These are phyloP conservation scores for Fusarium nanum DNA, from an alignment of 2,329 filamentous ascomycete genomes.

Conservation along the genomic window DNA sequence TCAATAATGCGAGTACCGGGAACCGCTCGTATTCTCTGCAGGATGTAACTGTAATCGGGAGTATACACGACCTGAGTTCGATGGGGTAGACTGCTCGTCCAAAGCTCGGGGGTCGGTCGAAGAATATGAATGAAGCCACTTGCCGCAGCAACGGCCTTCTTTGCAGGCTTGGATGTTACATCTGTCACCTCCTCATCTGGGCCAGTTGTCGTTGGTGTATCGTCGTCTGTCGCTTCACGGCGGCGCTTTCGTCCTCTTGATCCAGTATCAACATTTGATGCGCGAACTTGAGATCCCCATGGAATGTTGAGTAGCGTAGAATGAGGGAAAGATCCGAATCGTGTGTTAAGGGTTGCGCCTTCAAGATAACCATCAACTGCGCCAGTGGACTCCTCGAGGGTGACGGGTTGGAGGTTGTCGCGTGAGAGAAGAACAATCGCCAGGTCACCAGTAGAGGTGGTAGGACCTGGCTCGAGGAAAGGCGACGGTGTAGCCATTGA, in stretches of 20 bases:
- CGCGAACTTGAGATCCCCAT: slow-evolving; percentile 93
- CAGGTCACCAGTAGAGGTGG: slow-evolving; percentile 73
- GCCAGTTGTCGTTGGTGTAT: slow-evolving; percentile 51
- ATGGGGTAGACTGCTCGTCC: slow-evolving; percentile 83
- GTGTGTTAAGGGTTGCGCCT: slow-evolving; percentile 86
- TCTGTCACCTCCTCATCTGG: slow-evolving; percentile 51
- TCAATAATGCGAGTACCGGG: slow-evolving; percentile 82
- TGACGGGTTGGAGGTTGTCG: slow-evolving; percentile 83
- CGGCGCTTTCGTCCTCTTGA: slow-evolving; percentile 82
- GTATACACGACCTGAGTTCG: slow-evolving; percentile 89
- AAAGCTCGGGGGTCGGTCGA: slow-evolving; percentile 82
- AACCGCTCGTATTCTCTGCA: slow-evolving; percentile 79
- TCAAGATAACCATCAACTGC: slow-evolving; percentile 78
- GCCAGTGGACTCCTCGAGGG: slow-evolving; percentile 71
- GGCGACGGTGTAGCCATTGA: slow-evolving; percentile 69
- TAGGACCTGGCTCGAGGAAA: slow-evolving; percentile 78
- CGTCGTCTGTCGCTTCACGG: slow-evolving; percentile 59
- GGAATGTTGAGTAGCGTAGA: slow-evolving; percentile 80
- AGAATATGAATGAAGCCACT: slow-evolving; percentile 83
- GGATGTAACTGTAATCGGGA: slow-evolving; percentile 85
- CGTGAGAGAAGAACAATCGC: slow-evolving; percentile 90
- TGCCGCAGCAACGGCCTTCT: slow-evolving; percentile 64
- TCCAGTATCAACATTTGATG: slow-evolving; percentile 90
- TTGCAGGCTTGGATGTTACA: slow-evolving; percentile 53
- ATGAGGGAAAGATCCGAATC: slow-evolving; percentile 91